These are phyloP conservation scores for Periconia macrospinosa DNA, from an alignment of 2,329 filamentous ascomycete genomes.

Conservation along the genomic window DNA sequence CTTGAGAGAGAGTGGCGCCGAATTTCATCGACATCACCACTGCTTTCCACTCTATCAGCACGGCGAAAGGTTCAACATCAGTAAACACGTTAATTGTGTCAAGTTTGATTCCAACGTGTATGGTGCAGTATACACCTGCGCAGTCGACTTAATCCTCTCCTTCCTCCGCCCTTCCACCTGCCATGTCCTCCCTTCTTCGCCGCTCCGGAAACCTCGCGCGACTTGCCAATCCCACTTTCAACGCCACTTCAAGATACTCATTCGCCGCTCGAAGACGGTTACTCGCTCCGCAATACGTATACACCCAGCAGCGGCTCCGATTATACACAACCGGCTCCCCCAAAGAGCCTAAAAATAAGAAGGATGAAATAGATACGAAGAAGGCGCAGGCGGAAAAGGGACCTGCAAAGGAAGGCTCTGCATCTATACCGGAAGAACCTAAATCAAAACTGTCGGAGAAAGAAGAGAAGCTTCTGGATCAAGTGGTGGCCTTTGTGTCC, in stretches of 20 bases:
- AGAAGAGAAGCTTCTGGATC: constrained; percentile 61
- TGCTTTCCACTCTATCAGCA: background rate
- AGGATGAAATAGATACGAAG: constrained; percentile 26
- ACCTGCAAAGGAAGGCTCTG: constrained; percentile 31
- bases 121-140: constrained; percentile 13
- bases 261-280: constrained; percentile 38
- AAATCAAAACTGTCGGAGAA: constrained; percentile 53
- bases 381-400: constrained; percentile 30
- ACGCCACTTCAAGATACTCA: constrained; percentile 54
- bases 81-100: constrained; percentile 5
- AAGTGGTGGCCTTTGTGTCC: constrained; percentile 59
- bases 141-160: constrained; percentile 8
- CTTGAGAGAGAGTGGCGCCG: background rate
- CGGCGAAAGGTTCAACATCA: constrained; percentile 10
- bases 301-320: constrained; percentile 46
- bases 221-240: constrained; percentile 60
- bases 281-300: constrained; percentile 47
- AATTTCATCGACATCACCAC: constrained; percentile 11
- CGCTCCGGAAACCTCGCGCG: constrained; percentile 68
- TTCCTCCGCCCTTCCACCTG: constrained; percentile 32
- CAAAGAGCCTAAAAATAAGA: constrained; percentile 35
- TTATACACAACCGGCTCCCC: constrained; percentile 46
- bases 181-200: constrained; percentile 69
- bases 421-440: constrained; percentile 39
- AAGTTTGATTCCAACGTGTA: constrained; percentile 13